Evolutionary conservation across 495 filamentous ascomycete species (phyloP).

Genomic region (Collariella sp.): DNA sequence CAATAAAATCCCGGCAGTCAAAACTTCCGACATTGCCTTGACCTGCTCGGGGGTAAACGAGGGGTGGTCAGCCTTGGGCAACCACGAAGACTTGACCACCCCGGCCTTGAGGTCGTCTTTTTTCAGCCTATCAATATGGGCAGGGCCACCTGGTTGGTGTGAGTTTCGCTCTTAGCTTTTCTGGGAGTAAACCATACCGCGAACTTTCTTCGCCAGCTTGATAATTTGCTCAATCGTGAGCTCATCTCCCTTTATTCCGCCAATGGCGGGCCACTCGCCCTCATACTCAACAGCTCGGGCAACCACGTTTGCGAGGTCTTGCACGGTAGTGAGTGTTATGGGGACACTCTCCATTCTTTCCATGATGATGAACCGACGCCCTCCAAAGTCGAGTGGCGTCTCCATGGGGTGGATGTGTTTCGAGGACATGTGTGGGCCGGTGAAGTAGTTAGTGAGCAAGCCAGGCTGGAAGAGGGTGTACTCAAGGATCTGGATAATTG

Average conservation of each 20-base stretch:
- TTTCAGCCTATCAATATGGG: slow-evolving; percentile 39
- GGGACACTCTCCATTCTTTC: slow-evolving; percentile 37
- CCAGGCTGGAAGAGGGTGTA: slow-evolving; percentile 53
- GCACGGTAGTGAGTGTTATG: slow-evolving; percentile 40
- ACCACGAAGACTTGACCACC: slow-evolving; percentile 39
- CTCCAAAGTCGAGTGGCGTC: slow-evolving; percentile 37
- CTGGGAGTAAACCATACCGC: slow-evolving; percentile 30
- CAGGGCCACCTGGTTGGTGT: slow-evolving; percentile 32
- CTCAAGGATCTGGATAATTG: slow-evolving; percentile 30
- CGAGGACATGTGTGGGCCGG: slow-evolving; percentile 40
- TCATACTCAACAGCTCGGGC: slow-evolving; percentile 44
- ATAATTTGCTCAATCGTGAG: slow-evolving; percentile 38
- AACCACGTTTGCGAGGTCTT: slow-evolving; percentile 44
- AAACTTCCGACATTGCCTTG: slow-evolving; percentile 22
- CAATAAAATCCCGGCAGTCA: slow-evolving; percentile 36
- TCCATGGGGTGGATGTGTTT: slow-evolving; percentile 41
- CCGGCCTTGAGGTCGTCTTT: slow-evolving; percentile 39
- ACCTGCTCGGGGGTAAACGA: slow-evolving; percentile 36
- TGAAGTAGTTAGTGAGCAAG: slow-evolving; percentile 46
- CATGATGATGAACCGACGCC: slow-evolving; percentile 39
- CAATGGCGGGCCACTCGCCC: slow-evolving; percentile 47
- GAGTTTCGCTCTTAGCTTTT: background rate
- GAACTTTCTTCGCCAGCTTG: slow-evolving; percentile 39
- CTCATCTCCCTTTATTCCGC: slow-evolving; percentile 44
- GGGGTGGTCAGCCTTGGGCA: slow-evolving; percentile 33